These are phyloP conservation scores for Spathaspora girioi DNA, from an alignment of 805 yeast species.

Conservation along the genomic window DNA sequence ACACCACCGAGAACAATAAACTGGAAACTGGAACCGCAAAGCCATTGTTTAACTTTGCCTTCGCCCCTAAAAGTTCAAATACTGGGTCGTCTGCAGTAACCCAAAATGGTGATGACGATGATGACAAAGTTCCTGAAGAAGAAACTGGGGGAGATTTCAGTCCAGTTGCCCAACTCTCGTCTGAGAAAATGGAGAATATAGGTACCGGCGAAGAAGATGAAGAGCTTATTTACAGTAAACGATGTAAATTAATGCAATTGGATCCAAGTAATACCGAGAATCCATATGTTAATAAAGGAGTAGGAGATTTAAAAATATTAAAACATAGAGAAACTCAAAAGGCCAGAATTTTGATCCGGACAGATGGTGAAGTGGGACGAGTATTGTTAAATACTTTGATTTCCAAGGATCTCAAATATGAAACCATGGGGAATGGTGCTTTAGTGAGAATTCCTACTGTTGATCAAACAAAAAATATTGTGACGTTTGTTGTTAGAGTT, in stretches of 20 bases:
- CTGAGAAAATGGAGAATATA: constrained; percentile 43
- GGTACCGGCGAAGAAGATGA: constrained; percentile 88
- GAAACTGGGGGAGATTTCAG: constrained; percentile 47
- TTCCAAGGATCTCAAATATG: constrained; percentile 55
- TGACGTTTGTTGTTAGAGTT: constrained; percentile 69
- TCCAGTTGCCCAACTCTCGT: constrained; percentile 29
- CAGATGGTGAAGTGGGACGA: constrained; percentile 78
- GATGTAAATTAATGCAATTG: constrained; percentile 67
- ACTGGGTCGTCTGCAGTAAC: neutral
- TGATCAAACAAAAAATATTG: constrained; percentile 41
- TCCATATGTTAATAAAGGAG: constrained; percentile 63
- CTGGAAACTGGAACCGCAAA: constrained; percentile 1
- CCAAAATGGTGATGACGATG: constrained; percentile 2
- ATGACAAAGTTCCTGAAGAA: constrained; percentile 32
- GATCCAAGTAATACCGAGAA: constrained; percentile 39
- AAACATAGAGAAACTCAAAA: constrained; percentile 58
- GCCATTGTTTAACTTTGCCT: constrained; percentile 26
- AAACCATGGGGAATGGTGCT: constrained; percentile 60
- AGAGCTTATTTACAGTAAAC: constrained; percentile 55
- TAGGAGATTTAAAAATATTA: constrained; percentile 78
- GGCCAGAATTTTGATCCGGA: constrained; percentile 71
- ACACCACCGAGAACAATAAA: constrained; percentile 2
- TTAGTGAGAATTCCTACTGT: constrained; percentile 66
- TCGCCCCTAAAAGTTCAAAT: constrained; percentile 8
- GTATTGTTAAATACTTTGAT: constrained; percentile 69